These are phyloP conservation scores for Beauveria australis DNA, from an alignment of 2,329 filamentous ascomycete species.

Conservation along the genomic window DNA sequence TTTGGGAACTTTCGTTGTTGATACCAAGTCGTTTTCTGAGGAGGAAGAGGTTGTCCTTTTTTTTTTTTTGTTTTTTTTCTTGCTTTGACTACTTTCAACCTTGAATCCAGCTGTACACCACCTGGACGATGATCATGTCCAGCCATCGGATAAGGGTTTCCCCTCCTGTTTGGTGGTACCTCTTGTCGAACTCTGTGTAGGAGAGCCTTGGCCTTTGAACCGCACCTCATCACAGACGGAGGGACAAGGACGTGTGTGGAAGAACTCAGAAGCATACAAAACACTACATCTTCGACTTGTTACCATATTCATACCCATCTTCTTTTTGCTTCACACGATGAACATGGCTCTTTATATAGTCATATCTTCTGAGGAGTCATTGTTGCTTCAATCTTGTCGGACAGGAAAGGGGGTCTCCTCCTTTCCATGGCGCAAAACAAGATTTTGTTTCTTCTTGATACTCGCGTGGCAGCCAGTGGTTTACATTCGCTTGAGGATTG, in stretches of 20 bases:
- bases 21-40: not conserved
- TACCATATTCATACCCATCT: not conserved
- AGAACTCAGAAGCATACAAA: not conserved
- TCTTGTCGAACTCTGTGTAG: not conserved
- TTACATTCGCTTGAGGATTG: not conserved
- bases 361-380: not conserved
- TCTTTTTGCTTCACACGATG: slow-evolving; percentile 8
- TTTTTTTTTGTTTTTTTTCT: not conserved
- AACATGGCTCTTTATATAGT: not conserved
- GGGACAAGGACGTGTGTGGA: not conserved
- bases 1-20: not conserved
- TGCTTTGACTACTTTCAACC: not conserved
- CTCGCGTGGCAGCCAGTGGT: slow-evolving; percentile 7
- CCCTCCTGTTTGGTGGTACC: no score
- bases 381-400: not conserved
- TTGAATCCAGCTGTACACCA: no score
- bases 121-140: no score
- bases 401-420: not conserved
- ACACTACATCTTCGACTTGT: slow-evolving; percentile 4
- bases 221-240: not conserved
- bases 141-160: no score
- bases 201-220: not conserved
- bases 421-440: not conserved
- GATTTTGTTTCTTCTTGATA: slow-evolving; percentile 4
- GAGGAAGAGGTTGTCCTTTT: not conserved